Percentiles rank a stretch among this genome's conserved stretches.
Evolutionary conservation across 352 stramenopile species (phyloP).

Genomic region (Phytophthora megakarya): DNA sequence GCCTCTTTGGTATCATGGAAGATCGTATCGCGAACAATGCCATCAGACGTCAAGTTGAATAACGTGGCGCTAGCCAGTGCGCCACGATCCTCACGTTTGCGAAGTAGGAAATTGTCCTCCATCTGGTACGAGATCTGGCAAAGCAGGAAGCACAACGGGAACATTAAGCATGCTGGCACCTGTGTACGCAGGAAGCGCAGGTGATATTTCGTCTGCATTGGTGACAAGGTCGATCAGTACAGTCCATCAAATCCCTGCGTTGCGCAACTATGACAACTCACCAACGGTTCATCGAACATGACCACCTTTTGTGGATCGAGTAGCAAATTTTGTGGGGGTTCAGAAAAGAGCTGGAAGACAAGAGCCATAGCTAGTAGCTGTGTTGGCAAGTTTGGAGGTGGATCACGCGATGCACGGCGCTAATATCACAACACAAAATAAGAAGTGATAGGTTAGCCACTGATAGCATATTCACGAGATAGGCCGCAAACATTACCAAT

Average conservation of each 20-base stretch:
- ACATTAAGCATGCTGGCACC: constrained; percentile 81
- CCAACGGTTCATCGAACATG: constrained; percentile 88
- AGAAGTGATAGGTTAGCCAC: not conserved
- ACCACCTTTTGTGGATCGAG: constrained; percentile 80
- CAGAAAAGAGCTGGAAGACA: constrained; percentile 85
- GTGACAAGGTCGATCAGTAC: constrained; percentile 21
- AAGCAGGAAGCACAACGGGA: constrained; percentile 80
- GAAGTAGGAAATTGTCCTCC: constrained; percentile 82
- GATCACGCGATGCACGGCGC: constrained; percentile 71
- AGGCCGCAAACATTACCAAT: constrained; percentile 41
- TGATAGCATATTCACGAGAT: not conserved
- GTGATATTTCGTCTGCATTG: constrained; percentile 81
- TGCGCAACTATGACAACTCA: constrained; percentile 37
- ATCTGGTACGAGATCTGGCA: constrained; percentile 91
- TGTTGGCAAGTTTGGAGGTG: constrained; percentile 73
- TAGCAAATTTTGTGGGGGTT: constrained; percentile 80
- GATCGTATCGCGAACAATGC: constrained; percentile 85
- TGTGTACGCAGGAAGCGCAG: constrained; percentile 81
- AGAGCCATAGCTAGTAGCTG: constrained; percentile 86
- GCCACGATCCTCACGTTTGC: constrained; percentile 81
- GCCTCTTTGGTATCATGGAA: constrained; percentile 89
- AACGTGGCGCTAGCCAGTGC: constrained; percentile 76
- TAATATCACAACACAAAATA: constrained; percentile 27
- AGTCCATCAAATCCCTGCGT: constrained; percentile 2
- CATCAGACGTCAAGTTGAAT: constrained; percentile 88